These are phyloP conservation scores for Angomonas deanei DNA, from an alignment of 208 protist genomes.

Conservation along the genomic window DNA sequence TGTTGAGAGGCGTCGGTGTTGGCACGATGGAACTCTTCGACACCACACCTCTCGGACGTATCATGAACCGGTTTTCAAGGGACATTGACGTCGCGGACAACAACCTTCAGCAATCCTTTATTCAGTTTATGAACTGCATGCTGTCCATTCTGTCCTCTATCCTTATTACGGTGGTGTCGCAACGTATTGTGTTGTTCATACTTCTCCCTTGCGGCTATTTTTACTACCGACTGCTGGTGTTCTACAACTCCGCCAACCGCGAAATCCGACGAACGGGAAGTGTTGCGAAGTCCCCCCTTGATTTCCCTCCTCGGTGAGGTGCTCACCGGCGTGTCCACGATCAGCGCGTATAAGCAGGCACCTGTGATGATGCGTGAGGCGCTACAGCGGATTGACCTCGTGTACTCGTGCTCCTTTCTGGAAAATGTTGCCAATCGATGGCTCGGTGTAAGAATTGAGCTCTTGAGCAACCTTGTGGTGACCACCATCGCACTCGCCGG, in stretches of 20 bases:
- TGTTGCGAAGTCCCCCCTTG: slow-evolving; percentile 88
- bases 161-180: slow-evolving; percentile 45
- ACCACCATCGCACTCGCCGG: slow-evolving; percentile 30
- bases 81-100: slow-evolving; percentile 85
- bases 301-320: slow-evolving; percentile 91
- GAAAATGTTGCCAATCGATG: slow-evolving; percentile 64
- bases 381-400: slow-evolving; percentile 54
- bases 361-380: slow-evolving; percentile 25
- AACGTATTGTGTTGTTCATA: slow-evolving; percentile 33
- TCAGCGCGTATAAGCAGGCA: slow-evolving; percentile 61
- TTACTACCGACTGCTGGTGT: slow-evolving; percentile 38
- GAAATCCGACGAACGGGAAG: slow-evolving; percentile 87
- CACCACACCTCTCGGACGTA: slow-evolving; percentile 89
- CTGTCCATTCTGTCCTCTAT: slow-evolving; percentile 54
- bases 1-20: slow-evolving; percentile 46
- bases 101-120: slow-evolving; percentile 39
- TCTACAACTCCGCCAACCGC: slow-evolving; percentile 80
- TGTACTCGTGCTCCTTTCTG: slow-evolving; percentile 26
- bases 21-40: slow-evolving; percentile 92
- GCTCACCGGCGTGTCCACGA: slow-evolving; percentile 78
- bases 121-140: slow-evolving; percentile 33
- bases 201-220: slow-evolving; percentile 36
- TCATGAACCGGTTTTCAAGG: slow-evolving; percentile 94
- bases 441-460: slow-evolving; percentile 81
- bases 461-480: slow-evolving; percentile 63